Conservation (phyloP, 1,139 yeast species). For the Sugiyamaella japonica region DNA sequence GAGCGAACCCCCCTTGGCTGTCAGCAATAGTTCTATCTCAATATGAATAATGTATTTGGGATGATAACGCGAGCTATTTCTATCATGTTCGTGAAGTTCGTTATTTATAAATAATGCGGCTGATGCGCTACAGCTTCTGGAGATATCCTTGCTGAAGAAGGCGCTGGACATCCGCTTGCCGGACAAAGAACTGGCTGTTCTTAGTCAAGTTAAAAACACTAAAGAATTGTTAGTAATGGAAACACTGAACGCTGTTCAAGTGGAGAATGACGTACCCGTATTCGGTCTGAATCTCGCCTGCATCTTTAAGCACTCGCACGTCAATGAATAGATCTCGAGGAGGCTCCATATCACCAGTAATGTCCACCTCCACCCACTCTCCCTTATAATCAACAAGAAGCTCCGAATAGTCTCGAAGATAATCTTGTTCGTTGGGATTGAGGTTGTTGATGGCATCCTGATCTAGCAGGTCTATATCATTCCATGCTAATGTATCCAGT, state of each 20-base stretch:
- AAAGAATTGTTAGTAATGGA: background rate
- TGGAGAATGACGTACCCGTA: constrained; percentile 54
- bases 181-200: constrained; percentile 90
- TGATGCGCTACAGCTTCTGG: constrained; percentile 57
- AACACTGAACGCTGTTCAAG: background rate
- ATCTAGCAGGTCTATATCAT: constrained; percentile 42
- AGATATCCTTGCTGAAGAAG: constrained; percentile 92
- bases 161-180: constrained; percentile 92
- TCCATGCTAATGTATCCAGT: constrained; percentile 74
- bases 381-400: constrained; percentile 75
- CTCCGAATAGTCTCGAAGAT: constrained; percentile 68
- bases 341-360: constrained; percentile 84
- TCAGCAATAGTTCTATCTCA: too few species aligned
- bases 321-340: constrained; percentile 91
- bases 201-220: constrained; percentile 86
- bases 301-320: constrained; percentile 88
- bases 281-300: constrained; percentile 97
- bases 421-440: constrained; percentile 79
- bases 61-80: too few species aligned
- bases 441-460: constrained; percentile 49
- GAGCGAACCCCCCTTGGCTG: too few species aligned
- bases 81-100: background rate
- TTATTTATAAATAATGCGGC: background rate
- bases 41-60: too few species aligned
- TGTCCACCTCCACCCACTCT: constrained; percentile 77